Base-by-base conservation (phyloP, 495 filamentous ascomycete genomes). In the Penicillium simplicissimum region DNA sequence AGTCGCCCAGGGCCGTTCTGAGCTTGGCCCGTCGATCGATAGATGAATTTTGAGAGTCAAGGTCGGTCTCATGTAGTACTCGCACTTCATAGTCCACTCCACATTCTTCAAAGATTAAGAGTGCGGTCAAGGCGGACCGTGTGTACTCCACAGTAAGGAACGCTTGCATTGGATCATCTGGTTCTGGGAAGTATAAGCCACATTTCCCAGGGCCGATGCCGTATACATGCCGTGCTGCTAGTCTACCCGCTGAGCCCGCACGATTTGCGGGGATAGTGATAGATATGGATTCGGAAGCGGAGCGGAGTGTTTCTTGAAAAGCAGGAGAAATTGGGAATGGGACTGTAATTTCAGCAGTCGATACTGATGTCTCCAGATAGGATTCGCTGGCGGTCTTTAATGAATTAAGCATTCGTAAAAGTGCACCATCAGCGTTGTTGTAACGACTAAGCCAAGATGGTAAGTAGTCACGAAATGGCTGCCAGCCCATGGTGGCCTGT, bases 121-220 rank as follows among this genome's bases (percentile, higher is more conserved):
- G 51, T 7, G 31, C 51, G n/a, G 51, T 53, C 51, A 53, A 53
- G 15, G 28, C 33, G 33, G 51, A 53, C 8, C 51, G 51, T 53
- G 51, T 34, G 34, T 53, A 53, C 45, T 49, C 45, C 45, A 49
- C 45, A 49, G 23, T 31, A 15, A 49, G 23, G 45, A 49, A 49
- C 45, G 23, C 45, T 23, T 49, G 23, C n/a, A 23, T 13, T 19
- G 45, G 45, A 23, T 49, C 45, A 3, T 49, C 10, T 31, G 13
- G 11, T 13, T 49, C 21, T 48, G 45, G 23, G 7, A 31, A 31
- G 28, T 3, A 3, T 11, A 31, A 31, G 45, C 23, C 45, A 49
- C 45, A 49, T 2, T 49, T 8, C 15, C 45, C 45, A 6, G 45
- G 23, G 45, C 45, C 45, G 8, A 49, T 49, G 23, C 23, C 45